These are phyloP conservation scores for Cytospora schulzeri DNA, from an alignment of 2,329 filamentous ascomycete genomes.

Conservation along the genomic window DNA sequence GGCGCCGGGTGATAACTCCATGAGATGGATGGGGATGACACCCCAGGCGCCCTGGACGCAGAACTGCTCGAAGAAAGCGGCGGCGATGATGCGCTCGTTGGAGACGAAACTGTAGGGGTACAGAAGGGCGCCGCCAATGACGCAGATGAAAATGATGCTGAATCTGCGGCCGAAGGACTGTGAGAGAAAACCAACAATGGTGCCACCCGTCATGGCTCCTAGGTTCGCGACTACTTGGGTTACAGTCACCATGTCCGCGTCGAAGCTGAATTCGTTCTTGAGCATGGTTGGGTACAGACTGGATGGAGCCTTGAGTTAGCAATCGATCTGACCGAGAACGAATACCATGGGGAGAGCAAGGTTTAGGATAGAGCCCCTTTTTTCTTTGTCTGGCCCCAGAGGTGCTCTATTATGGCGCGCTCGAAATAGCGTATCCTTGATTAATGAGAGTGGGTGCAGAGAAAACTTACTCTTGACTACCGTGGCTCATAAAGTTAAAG, in stretches of 20 bases:
- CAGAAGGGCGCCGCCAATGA: constrained; percentile 72
- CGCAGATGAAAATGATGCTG: constrained; percentile 65
- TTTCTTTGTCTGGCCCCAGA: too few relatives aligned
- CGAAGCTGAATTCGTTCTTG: constrained; percentile 56
- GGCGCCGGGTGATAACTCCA: constrained; percentile 72
- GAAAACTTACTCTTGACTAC: constrained; percentile 55
- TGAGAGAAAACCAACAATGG: constrained; percentile 65
- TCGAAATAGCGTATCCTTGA: neutral
- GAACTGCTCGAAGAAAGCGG: constrained; percentile 83
- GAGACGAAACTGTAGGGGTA: constrained; percentile 80
- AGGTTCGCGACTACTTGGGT: constrained; percentile 74
- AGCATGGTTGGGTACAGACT: constrained; percentile 62
- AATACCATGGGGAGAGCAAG: too few relatives aligned
- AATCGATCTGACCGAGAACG: too few relatives aligned
- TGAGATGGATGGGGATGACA: constrained; percentile 75
- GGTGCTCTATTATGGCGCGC: neutral
- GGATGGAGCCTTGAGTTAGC: neutral
- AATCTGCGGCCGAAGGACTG: constrained; percentile 71
- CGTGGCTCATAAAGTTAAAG: constrained; percentile 90
- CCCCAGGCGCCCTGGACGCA: constrained; percentile 78
- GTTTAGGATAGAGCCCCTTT: neutral
- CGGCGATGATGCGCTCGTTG: constrained; percentile 67
- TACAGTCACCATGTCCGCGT: constrained; percentile 61
- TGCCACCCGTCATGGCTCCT: constrained; percentile 70
- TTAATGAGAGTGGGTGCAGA: neutral